Conservation (phyloP, 345 rosid genomes). For the Arabidopsis suecica region DNA sequence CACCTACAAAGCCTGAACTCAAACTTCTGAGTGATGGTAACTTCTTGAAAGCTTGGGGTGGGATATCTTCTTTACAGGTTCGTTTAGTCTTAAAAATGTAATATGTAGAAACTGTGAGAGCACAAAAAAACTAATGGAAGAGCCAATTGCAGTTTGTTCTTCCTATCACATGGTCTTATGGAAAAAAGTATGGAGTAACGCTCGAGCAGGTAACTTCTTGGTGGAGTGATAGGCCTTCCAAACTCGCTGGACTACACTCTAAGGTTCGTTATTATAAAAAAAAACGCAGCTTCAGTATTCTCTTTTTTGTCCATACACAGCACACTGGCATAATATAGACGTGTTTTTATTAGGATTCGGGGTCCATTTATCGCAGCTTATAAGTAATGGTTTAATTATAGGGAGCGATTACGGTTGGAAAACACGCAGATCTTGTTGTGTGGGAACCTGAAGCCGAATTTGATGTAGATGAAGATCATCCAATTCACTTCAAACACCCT, state of each 20-base stretch:
- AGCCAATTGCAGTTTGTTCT: slow-evolving; percentile 76
- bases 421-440: slow-evolving; percentile 75
- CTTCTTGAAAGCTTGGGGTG: slow-evolving; percentile 98
- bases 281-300: background rate
- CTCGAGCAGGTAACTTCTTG: slow-evolving; percentile 74
- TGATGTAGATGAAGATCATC: slow-evolving; percentile 65
- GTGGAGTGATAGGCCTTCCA: slow-evolving; percentile 97
- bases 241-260: slow-evolving; percentile 66
- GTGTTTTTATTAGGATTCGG: too few species aligned
- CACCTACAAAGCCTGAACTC: slow-evolving; percentile 84
- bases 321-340: too few species aligned
- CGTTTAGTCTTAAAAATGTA: slow-evolving; percentile 49
- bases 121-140: slow-evolving; percentile 35
- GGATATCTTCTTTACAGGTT: slow-evolving; percentile 97
- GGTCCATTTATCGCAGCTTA: background rate
- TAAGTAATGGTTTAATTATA: slow-evolving; percentile 40
- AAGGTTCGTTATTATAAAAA: slow-evolving; percentile 56
- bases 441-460: slow-evolving; percentile 89
- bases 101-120: slow-evolving; percentile 30
- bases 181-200: slow-evolving; percentile 71
- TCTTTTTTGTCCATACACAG: too few species aligned
- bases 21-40: slow-evolving; percentile 77
- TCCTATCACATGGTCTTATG: slow-evolving; percentile 92
- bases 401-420: slow-evolving; percentile 80
- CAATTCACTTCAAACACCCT: slow-evolving; percentile 70